Percentiles rank a stretch among this genome's conserved stretches.
These are phyloP conservation scores for Zasmidium citrigriseum DNA, from an alignment of 2,329 filamentous ascomycete species.

Conservation along the genomic window DNA sequence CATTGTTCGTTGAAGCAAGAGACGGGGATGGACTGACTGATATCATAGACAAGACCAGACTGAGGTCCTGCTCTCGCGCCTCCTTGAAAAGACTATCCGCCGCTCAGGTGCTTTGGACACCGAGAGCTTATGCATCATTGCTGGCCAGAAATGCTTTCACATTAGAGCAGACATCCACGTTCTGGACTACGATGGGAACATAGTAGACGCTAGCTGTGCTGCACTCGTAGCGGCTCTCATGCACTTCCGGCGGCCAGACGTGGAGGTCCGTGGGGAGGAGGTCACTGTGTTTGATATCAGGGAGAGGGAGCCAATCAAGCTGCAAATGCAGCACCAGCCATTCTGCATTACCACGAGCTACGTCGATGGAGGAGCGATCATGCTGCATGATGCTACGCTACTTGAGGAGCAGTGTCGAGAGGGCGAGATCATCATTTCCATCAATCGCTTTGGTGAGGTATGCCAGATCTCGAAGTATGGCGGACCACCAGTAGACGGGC, in stretches of 20 bases:
- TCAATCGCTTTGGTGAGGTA: slow-evolving; percentile 87
- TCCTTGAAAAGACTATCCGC: slow-evolving; percentile 91
- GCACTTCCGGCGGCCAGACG: slow-evolving; percentile 89
- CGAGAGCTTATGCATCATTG: slow-evolving; percentile 90
- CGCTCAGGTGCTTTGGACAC: slow-evolving; percentile 91
- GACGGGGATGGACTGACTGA: slow-evolving; percentile 64
- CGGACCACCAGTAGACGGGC: slow-evolving; percentile 77
- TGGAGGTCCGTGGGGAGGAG: slow-evolving; percentile 78
- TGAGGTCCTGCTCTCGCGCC: slow-evolving; percentile 81
- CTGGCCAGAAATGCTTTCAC: slow-evolving; percentile 87
- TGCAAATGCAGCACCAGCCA: slow-evolving; percentile 89
- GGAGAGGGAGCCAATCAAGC: slow-evolving; percentile 84
- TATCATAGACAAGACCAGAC: slow-evolving; percentile 44
- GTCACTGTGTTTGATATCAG: slow-evolving; percentile 81
- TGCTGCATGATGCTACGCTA: slow-evolving; percentile 70
- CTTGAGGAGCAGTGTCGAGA: slow-evolving; percentile 76
- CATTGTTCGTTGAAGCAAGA: slow-evolving; percentile 28
- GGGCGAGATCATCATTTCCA: slow-evolving; percentile 75
- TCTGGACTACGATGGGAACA: slow-evolving; percentile 84
- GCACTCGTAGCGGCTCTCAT: slow-evolving; percentile 84
- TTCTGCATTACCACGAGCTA: slow-evolving; percentile 90
- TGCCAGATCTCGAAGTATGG: slow-evolving; percentile 91
- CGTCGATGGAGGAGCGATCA: slow-evolving; percentile 69
- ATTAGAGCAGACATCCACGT: slow-evolving; percentile 91
- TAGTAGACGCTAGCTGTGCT: slow-evolving; percentile 83